Percentiles rank a stretch among this genome's conserved stretches.
These are phyloP conservation scores for Westerdykella aurantiaca DNA, from an alignment of 2,329 filamentous ascomycete genomes.

Conservation along the genomic window DNA sequence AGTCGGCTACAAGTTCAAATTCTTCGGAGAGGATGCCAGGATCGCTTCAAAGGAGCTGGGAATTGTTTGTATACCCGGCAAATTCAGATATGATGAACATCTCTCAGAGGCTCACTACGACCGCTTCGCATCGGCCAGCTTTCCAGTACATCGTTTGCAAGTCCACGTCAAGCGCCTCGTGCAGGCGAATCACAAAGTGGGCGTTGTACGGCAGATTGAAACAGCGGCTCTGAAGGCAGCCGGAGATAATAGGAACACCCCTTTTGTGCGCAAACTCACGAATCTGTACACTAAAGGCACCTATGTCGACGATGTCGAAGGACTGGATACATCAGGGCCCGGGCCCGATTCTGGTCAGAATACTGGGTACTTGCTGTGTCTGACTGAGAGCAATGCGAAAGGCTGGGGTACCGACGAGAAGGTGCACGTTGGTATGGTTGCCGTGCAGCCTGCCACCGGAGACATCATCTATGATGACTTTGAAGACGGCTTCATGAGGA, in stretches of 20 bases:
- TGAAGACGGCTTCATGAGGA: constrained; percentile 95
- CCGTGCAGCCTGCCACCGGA: constrained; percentile 90
- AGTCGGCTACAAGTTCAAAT: constrained; percentile 96
- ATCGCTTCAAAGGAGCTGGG: constrained; percentile 83
- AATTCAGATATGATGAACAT: constrained; percentile 80
- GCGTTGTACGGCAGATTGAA: constrained; percentile 88
- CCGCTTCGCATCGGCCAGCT: constrained; percentile 90
- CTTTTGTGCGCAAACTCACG: constrained; percentile 87
- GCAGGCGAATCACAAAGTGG: constrained; percentile 89
- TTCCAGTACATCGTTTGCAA: constrained; percentile 83
- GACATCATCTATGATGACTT: constrained; percentile 96
- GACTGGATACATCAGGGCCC: constrained; percentile 54
- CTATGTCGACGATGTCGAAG: constrained; percentile 89
- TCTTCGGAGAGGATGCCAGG: constrained; percentile 92
- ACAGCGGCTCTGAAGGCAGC: constrained; percentile 93
- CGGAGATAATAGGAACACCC: constrained; percentile 87
- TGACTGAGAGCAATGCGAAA: constrained; percentile 79
- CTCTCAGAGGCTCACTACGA: constrained; percentile 82
- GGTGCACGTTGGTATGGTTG: constrained; percentile 84
- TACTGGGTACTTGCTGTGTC: constrained; percentile 85
- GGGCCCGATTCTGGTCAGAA: constrained; percentile 46
- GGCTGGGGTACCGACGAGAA: constrained; percentile 84
- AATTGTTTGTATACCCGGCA: constrained; percentile 95
- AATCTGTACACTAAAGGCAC: constrained; percentile 98
- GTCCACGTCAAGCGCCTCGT: constrained; percentile 94